Evolutionary conservation across 2,329 filamentous ascomycete species (phyloP).

Genomic region (Tricladium varicosporioides): DNA sequence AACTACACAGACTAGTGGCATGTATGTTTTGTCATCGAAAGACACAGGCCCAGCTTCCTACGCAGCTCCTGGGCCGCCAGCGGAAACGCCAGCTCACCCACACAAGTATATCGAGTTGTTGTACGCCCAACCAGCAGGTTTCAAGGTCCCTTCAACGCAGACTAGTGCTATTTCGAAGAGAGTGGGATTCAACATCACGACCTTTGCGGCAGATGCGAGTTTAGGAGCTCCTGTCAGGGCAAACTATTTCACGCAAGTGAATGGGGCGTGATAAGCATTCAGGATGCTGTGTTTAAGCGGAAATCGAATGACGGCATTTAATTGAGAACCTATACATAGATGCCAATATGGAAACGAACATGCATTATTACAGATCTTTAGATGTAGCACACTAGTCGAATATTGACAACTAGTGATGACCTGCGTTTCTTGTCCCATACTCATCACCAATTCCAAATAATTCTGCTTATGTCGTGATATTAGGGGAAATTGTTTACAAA

Average conservation of each 20-base stretch:
- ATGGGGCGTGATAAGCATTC: no score
- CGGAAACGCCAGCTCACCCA: constrained; percentile 12
- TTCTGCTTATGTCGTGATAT: no score
- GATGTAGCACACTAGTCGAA: no score
- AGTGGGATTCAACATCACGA: constrained; percentile 17
- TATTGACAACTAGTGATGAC: no score
- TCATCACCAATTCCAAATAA: no score
- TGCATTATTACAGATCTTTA: no score
- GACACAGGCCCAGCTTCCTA: constrained; percentile 15
- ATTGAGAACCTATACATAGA: no score
- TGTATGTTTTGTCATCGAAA: constrained; percentile 9
- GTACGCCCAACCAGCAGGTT: constrained; percentile 10
- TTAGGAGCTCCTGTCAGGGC: constrained; percentile 9
- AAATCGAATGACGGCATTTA: no score
- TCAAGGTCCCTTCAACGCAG: constrained; percentile 9
- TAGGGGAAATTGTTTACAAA: no score
- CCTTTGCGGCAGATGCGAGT: constrained; percentile 8
- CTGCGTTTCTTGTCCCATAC: no score
- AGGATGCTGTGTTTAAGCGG: no score
- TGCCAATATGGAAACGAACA: no score
- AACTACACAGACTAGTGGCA: constrained; percentile 1
- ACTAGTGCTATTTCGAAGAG: constrained; percentile 7
- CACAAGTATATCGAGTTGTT: constrained; percentile 18
- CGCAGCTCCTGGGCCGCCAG: constrained; percentile 13
- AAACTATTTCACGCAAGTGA: constrained; percentile 15